phyloP scores from a whole-genome alignment of 306 rosid genomes.

The Medicago lupulina region DNA sequence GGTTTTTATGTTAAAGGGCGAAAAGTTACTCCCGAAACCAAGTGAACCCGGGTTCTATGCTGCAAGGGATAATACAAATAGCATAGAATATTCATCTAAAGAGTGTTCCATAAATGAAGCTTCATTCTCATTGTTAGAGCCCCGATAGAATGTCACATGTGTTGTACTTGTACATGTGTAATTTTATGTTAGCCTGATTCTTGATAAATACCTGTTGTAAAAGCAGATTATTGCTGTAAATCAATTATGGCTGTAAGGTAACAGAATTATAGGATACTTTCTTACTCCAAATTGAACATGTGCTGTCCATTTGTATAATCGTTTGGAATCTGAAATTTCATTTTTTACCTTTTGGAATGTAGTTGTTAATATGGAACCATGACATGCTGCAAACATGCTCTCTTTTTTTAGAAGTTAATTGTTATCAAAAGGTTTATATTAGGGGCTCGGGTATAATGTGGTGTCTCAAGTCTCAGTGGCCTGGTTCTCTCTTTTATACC shows the following conservation, averaged over 20 bases:
- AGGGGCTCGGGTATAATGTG: no score
- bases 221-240: not conserved
- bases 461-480: no score
- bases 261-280: not conserved
- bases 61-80: not conserved
- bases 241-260: not conserved
- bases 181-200: not conserved
- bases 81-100: not conserved
- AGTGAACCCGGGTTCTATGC: conserved; percentile 21
- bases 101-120: conserved; percentile 16
- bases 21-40: not conserved
- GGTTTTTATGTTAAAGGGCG: conserved; percentile 24
- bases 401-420: no score
- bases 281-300: no score
- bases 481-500: no score
- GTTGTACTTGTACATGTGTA: not conserved
- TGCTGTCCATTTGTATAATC: not conserved
- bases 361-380: no score
- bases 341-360: no score
- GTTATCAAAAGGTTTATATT: no score
- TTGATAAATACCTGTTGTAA: not conserved
- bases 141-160: not conserved
- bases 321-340: not conserved
- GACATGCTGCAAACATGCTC: no score
- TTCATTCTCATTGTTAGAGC: conserved; percentile 15